phyloP scores from a whole-genome alignment of 2,329 filamentous ascomycete genomes.

The Cercospora berteroae region DNA sequence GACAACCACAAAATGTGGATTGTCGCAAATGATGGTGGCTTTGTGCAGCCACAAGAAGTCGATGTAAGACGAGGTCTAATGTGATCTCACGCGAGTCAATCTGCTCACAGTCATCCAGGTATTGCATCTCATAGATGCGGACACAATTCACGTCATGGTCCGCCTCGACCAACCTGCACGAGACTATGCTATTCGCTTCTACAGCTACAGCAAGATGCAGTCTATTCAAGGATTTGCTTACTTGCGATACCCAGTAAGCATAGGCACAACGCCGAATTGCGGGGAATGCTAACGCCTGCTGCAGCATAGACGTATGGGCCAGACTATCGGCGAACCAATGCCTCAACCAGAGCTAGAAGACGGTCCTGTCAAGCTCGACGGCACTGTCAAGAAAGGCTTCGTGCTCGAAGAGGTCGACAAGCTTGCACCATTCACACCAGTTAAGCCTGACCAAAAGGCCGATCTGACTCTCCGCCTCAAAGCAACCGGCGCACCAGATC shows the following conservation, averaged over 20 bases:
- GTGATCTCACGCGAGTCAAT: neutral
- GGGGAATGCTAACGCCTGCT: neutral
- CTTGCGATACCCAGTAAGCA: constrained; percentile 17
- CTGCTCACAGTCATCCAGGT: constrained; percentile 1
- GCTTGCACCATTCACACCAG: constrained; percentile 15
- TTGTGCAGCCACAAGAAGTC: constrained; percentile 22
- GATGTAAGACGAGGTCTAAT: neutral
- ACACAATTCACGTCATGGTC: constrained; percentile 22
- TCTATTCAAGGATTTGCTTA: constrained; percentile 23
- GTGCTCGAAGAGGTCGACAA: constrained; percentile 9
- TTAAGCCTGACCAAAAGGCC: constrained; percentile 11
- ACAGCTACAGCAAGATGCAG: constrained; percentile 21
- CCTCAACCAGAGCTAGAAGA: constrained; percentile 16
- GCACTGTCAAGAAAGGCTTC: constrained; percentile 15
- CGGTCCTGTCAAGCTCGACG: constrained; percentile 19
- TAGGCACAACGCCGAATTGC: too few relatives aligned
- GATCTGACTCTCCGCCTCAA: constrained; percentile 23
- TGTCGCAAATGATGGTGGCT: constrained; percentile 24
- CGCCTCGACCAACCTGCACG: constrained; percentile 18
- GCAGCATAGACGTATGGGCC: constrained; percentile 12
- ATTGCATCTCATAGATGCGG: constrained; percentile 20
- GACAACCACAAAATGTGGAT: constrained; percentile 26
- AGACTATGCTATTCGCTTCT: constrained; percentile 24
- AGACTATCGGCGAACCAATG: constrained; percentile 18
- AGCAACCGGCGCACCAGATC: constrained; percentile 24